Evolutionary conservation across 306 rosid species (phyloP).

Genomic region (Pachyrhizus erosus): DNA sequence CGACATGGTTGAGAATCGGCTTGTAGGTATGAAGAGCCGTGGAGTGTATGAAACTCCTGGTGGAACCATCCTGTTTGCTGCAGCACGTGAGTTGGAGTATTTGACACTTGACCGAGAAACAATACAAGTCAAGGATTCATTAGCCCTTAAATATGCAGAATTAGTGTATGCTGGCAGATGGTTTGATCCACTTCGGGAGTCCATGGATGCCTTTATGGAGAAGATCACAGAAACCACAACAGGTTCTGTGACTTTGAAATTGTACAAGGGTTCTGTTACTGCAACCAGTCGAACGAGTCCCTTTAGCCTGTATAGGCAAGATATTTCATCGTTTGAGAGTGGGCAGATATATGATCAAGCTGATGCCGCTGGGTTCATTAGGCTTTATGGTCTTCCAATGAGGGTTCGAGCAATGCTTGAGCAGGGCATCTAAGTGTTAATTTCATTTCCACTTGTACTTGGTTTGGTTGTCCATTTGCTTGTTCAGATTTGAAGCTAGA

Average conservation of each 20-base stretch:
- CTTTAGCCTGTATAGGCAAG: slow-evolving; percentile 82
- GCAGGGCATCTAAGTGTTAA: slow-evolving; percentile 48
- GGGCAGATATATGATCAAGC: slow-evolving; percentile 89
- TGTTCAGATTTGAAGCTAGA: slow-evolving; percentile 23
- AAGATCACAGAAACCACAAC: slow-evolving; percentile 77
- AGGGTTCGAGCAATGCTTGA: slow-evolving; percentile 89
- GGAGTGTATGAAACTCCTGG: slow-evolving; percentile 98
- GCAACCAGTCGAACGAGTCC: slow-evolving; percentile 71
- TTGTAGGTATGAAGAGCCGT: slow-evolving; percentile 95
- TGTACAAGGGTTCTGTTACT: slow-evolving; percentile 75
- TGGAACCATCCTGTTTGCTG: slow-evolving; percentile 88
- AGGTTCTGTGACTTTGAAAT: slow-evolving; percentile 77
- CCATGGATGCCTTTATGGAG: slow-evolving; percentile 92
- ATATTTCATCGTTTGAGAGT: slow-evolving; percentile 89
- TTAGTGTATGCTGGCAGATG: slow-evolving; percentile 93
- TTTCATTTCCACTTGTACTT: slow-evolving; percentile 12
- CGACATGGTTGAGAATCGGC: slow-evolving; percentile 94
- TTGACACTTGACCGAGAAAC: slow-evolving; percentile 82
- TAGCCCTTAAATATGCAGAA: slow-evolving; percentile 89
- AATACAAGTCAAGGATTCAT: slow-evolving; percentile 68
- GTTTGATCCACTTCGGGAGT: slow-evolving; percentile 91
- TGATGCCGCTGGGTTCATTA: slow-evolving; percentile 89
- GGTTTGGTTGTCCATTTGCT: background rate
- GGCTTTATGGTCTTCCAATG: slow-evolving; percentile 92
- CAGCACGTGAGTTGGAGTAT: slow-evolving; percentile 78